phyloP scores from a whole-genome alignment of 2,329 filamentous ascomycete genomes.

The Diaporthe amygdali region DNA sequence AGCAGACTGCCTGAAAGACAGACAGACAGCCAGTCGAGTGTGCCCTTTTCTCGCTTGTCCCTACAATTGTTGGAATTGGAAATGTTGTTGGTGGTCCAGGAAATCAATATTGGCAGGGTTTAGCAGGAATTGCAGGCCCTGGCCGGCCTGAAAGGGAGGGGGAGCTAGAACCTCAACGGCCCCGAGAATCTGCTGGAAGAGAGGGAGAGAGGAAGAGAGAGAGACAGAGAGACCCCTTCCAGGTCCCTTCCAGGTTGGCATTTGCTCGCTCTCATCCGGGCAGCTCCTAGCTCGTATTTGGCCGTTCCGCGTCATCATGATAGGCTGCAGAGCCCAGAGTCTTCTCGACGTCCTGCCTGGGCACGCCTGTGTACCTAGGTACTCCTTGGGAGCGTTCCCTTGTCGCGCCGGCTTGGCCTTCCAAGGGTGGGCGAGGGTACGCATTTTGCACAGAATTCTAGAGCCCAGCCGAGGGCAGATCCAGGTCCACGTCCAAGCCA shows the following conservation, averaged over 20 bases:
- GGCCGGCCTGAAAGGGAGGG: not conserved
- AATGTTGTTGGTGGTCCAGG: not conserved
- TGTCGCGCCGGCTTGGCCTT: not conserved
- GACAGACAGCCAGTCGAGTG: not conserved
- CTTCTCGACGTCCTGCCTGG: not conserved
- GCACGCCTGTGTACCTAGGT: not conserved
- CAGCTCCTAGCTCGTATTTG: constrained; percentile 4
- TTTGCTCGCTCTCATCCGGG: constrained; percentile 2
- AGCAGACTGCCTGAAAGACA: not conserved
- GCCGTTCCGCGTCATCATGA: constrained; percentile 7
- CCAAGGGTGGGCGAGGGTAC: not conserved
- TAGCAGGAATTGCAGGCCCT: not conserved
- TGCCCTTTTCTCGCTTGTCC: no score
- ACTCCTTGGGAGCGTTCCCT: constrained; percentile 5
- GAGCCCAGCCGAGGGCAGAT: not conserved
- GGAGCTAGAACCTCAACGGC: not conserved
- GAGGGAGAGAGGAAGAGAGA: no score
- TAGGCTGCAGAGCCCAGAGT: not conserved
- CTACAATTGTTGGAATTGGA: not conserved
- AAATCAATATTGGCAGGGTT: not conserved
- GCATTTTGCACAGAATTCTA: not conserved
- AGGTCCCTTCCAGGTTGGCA: not conserved
- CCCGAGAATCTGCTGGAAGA: not conserved
- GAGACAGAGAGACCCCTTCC: no score
- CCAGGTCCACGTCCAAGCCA: constrained; percentile 1